Conservation (phyloP, 768 basidiomycete genomes). For the Leccinum obscurum region DNA sequence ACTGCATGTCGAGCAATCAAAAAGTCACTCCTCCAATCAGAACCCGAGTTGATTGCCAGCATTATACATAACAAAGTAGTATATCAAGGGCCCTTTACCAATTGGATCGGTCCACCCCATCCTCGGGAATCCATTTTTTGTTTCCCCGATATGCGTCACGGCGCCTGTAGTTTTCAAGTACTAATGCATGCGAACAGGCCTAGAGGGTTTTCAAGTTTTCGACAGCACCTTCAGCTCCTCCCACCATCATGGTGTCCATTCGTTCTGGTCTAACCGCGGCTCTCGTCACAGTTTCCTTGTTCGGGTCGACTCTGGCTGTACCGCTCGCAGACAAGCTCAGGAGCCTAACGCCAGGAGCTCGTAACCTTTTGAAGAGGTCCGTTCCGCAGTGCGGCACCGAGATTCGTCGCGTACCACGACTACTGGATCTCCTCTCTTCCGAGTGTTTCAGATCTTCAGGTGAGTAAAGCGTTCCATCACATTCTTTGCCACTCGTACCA, state of each 20-base stretch:
- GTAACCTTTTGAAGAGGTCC: constrained; percentile 16
- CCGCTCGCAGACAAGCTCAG: constrained; percentile 19
- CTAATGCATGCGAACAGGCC: no score
- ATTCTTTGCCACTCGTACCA: neutral
- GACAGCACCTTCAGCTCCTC: no score
- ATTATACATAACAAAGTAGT: no score
- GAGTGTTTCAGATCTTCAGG: constrained; percentile 41
- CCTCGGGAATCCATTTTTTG: no score
- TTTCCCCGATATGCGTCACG: no score
- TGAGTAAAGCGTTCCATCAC: constrained; percentile 16
- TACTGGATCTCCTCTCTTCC: constrained; percentile 45
- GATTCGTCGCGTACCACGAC: constrained; percentile 44
- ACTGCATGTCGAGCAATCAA: no score
- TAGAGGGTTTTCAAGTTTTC: no score
- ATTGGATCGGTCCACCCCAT: no score
- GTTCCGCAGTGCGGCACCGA: constrained; percentile 43
- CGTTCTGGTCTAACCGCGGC: neutral
- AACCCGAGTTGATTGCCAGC: no score
- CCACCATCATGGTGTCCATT: constrained; percentile 13
- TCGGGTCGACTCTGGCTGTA: constrained; percentile 9
- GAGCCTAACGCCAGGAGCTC: constrained; percentile 18
- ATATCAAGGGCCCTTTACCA: no score
- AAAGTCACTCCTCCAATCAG: no score
- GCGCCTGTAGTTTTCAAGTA: no score
- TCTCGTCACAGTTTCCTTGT: constrained; percentile 3